Percentiles rank a stretch among this genome's conserved stretches.
These are phyloP conservation scores for Tylopilus plumbeoviolaceoides DNA, from an alignment of 768 basidiomycete species.

Conservation along the genomic window DNA sequence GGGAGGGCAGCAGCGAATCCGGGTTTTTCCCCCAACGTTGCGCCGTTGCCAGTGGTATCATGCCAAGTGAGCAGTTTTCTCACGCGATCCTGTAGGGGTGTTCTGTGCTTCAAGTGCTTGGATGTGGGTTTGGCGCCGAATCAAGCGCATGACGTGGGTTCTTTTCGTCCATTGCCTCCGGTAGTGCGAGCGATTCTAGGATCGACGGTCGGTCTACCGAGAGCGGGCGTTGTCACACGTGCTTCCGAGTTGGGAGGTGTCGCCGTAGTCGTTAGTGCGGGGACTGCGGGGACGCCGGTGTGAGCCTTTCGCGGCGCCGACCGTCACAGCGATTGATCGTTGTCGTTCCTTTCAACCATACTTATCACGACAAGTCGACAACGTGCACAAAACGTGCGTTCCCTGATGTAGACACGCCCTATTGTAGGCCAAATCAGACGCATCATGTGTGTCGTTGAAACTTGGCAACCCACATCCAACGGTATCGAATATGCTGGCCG, in stretches of 20 bases:
- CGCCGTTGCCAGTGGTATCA: too few species aligned
- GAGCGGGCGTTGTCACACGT: neutral
- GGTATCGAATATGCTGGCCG: neutral
- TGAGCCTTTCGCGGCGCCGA: neutral
- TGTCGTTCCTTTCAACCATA: neutral
- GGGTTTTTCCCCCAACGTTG: neutral
- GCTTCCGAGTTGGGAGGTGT: neutral
- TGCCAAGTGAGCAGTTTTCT: neutral
- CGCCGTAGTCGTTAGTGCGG: neutral
- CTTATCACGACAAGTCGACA: neutral
- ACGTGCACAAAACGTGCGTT: neutral
- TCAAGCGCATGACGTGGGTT: neutral
- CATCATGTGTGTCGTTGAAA: neutral
- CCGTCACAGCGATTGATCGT: constrained; percentile 1
- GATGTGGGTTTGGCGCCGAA: neutral
- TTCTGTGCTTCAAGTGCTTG: neutral
- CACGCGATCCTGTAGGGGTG: neutral
- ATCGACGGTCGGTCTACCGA: neutral
- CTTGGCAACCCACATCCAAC: neutral
- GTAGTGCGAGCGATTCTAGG: neutral
- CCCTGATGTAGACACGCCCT: neutral
- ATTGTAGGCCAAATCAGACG: neutral
- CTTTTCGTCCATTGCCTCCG: neutral
- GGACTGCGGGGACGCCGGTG: neutral
- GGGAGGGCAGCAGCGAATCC: neutral